These are phyloP conservation scores for Sporothrix brasiliensis DNA, from an alignment of 2,329 filamentous ascomycete genomes.

Conservation along the genomic window DNA sequence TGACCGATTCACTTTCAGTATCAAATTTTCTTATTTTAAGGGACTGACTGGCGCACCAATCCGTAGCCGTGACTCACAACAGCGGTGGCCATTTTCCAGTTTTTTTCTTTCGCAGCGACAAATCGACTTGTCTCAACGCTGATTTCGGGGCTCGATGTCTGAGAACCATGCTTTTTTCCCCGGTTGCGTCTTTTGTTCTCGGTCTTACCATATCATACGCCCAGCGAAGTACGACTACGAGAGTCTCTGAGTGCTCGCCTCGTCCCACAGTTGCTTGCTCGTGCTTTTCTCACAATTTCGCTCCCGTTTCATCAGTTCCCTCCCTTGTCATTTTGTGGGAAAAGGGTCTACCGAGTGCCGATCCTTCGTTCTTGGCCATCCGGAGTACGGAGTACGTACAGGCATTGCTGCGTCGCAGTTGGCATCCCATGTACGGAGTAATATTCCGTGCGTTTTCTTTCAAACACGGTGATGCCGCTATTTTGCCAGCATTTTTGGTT, in stretches of 20 bases:
- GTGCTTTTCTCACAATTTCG: neutral
- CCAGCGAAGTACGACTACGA: no score
- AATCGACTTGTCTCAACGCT: neutral
- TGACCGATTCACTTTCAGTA: neutral
- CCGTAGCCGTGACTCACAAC: slow-evolving; percentile 6
- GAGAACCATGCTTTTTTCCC: slow-evolving; percentile 9
- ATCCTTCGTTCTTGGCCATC: neutral
- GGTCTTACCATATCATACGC: no score
- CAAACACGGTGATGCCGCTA: neutral
- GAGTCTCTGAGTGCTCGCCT: no score
- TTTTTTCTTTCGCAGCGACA: neutral
- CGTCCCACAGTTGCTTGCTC: neutral
- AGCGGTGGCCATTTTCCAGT: neutral
- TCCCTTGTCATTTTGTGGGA: neutral
- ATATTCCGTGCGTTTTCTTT: neutral
- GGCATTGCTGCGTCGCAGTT: no score
- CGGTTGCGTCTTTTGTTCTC: neutral
- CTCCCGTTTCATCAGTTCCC: neutral
- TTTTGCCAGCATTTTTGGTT: neutral
- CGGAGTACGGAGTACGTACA: no score
- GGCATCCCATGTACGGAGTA: slow-evolving; percentile 6
- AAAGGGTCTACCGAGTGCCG: neutral
- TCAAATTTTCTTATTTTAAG: neutral
- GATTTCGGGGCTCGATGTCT: slow-evolving; percentile 1
- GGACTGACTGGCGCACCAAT: slow-evolving; percentile 14